Percentiles rank a stretch among this genome's conserved stretches.
These are phyloP conservation scores for Chenopodium suecicum DNA, from an alignment of 148 eudicot genomes.

Conservation along the genomic window DNA sequence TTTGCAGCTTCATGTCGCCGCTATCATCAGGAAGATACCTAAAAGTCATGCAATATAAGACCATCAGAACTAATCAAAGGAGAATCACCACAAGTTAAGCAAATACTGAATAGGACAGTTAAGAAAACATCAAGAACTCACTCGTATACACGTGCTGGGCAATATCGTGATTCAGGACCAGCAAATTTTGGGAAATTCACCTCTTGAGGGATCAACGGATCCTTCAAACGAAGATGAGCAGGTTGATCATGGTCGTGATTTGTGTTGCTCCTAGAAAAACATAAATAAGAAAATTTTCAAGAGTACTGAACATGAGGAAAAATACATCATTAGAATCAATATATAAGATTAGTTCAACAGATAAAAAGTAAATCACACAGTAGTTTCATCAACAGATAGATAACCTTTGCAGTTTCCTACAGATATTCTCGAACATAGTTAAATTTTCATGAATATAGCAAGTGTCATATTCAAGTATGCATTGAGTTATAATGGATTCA, in stretches of 20 bases:
- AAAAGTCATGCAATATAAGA: conserved; percentile 20
- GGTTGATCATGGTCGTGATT: conserved; percentile 99
- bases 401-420: not conserved
- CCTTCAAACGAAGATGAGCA: conserved; percentile 79
- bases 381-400: not conserved
- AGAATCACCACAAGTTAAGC: not conserved
- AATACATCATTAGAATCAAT: not conserved
- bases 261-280: conserved; percentile 71
- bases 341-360: not conserved
- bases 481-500: not conserved
- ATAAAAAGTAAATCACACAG: not conserved
- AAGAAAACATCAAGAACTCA: conserved; percentile 29
- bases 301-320: not conserved
- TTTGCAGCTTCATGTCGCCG: conserved; percentile 76
- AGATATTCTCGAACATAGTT: too few relatives aligned
- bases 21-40: conserved; percentile 73
- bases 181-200: conserved; percentile 70
- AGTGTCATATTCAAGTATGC: not conserved
- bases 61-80: not conserved
- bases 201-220: conserved; percentile 61
- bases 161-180: conserved; percentile 89
- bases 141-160: conserved; percentile 99
- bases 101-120: not conserved
- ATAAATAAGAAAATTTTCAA: not conserved
- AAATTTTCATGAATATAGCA: too few relatives aligned